A percentile compares a stretch with the other conserved stretches of the same genome.
These are phyloP conservation scores for Meyerozyma athensensis DNA, from an alignment of 1,139 yeast species.

Conservation along the genomic window DNA sequence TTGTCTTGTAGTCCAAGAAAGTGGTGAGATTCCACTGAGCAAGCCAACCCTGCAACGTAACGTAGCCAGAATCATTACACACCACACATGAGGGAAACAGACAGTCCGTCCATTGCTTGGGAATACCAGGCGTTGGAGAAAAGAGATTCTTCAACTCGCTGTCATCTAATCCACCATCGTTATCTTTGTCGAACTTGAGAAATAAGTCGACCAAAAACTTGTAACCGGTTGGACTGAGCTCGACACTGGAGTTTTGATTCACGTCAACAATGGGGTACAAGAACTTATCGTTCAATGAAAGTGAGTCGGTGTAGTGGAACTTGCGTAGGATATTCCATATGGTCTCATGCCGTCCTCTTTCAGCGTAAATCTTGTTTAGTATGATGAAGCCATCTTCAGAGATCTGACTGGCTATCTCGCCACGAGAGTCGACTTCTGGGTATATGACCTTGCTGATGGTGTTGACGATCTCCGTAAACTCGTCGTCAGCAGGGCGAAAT, in stretches of 20 bases:
- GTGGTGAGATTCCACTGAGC: conserved; percentile 99
- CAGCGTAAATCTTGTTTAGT: conserved; percentile 77
- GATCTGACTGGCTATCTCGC: conserved; percentile 42
- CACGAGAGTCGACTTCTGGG: conserved; percentile 18
- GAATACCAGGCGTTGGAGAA: conserved; percentile 89
- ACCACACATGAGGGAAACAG: conserved; percentile 86
- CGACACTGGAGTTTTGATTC: conserved; percentile 75
- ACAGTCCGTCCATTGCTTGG: conserved; percentile 77
- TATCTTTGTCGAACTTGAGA: conserved; percentile 82
- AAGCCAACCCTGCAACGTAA: conserved; percentile 94
- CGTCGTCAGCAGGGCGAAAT: conserved; percentile 25
- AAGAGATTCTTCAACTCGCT: conserved; percentile 64
- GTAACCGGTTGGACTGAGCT: conserved; percentile 90
- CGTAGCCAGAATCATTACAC: conserved; percentile 82
- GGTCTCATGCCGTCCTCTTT: conserved; percentile 90
- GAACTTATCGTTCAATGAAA: conserved; percentile 75
- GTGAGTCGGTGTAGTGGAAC: conserved; percentile 86
- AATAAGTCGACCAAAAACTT: conserved; percentile 86
- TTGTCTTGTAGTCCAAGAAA: conserved; percentile 73
- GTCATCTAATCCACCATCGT: conserved; percentile 89
- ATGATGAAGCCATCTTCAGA: conserved; percentile 72
- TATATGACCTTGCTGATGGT: conserved; percentile 23
- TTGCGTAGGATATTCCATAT: conserved; percentile 90
- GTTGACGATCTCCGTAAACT: conserved; percentile 26
- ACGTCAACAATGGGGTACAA: conserved; percentile 77